Percentiles rank a stretch among this genome's conserved stretches.
These are phyloP conservation scores for Lipomyces oligophaga DNA, from an alignment of 805 yeast species.

Conservation along the genomic window DNA sequence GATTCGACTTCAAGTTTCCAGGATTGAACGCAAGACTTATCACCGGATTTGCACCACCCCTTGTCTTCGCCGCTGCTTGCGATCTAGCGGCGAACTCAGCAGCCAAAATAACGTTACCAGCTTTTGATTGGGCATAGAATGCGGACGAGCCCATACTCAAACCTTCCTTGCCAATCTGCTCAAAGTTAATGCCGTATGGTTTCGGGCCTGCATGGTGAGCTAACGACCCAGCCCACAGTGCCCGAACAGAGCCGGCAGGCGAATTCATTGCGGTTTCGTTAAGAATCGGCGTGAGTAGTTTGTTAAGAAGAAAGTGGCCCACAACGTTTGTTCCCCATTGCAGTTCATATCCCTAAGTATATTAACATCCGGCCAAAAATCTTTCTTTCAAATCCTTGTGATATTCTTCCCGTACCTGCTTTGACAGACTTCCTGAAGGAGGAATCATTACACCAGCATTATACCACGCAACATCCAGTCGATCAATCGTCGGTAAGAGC, in stretches of 20 bases:
- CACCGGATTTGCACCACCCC: conserved; percentile 6
- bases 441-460: conserved; percentile 45
- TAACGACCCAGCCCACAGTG: conserved; percentile 46
- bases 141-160: conserved; percentile 23
- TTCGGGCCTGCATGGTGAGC: conserved; percentile 37
- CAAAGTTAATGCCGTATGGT: conserved; percentile 38
- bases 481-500: conserved; percentile 32
- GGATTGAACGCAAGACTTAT: conserved; percentile 20
- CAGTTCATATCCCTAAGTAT: conserved; percentile 46
- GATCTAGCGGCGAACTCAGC: conserved; percentile 15
- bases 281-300: conserved; percentile 41
- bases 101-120: conserved; percentile 35
- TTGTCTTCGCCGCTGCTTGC: not conserved
- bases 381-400: not conserved
- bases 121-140: conserved; percentile 46
- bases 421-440: conserved; percentile 32
- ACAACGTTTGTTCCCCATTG: conserved; percentile 48
- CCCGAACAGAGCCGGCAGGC: conserved; percentile 34
- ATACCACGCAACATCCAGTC: conserved; percentile 41
- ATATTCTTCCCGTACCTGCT: conserved; percentile 34
- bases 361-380: conserved; percentile 26
- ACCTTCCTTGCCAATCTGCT: conserved; percentile 33
- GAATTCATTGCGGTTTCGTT: conserved; percentile 36
- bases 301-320: conserved; percentile 47
- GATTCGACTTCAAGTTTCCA: conserved; percentile 16